Base-by-base conservation (phyloP, 1,139 yeast genomes). In the Lodderomyces pseudojiufengensis region DNA sequence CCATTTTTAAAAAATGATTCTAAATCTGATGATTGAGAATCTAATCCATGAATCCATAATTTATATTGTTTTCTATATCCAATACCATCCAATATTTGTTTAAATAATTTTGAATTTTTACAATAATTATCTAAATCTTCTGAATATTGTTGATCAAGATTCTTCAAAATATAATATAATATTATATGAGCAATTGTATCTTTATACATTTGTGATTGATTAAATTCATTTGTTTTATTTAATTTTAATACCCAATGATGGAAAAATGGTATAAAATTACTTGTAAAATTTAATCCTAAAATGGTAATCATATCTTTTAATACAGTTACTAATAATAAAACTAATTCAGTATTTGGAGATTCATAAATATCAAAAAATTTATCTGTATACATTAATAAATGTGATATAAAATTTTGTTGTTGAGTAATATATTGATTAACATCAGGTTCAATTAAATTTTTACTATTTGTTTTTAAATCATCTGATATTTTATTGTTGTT, bases 221-320 rank as follows among this genome's bases (percentile, higher is more conserved):
- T 36, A 24, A 48, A 45, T 20, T 46, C 49, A 11, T 42, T 40
- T 9, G 41, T 28, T 4, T 40, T 36, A 13, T 42, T 41, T 14
- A 47, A 38, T 10, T 56, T 51, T 29, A 63, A 40, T 32, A 61
- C 59, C 78, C 80, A 74, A 42, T 65, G 66, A 43, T 62, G 64
- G 46, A 72, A 70, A 46, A 65, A 72, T 5, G 78, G 75, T 7
- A 74, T 45, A 35, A 65, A 71, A 46, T 73, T 73, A 41, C 57
- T 59, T 11, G 70, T 47, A 27, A 73, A 68, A 44, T 75, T 75
- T 37, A 73, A 51, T 1, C 80, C 80, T 40, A 67, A 63, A 22
- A 58, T 58, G 2, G 47, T 41, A 12, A 60, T 43, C 45, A 73
- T 48, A 16, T 53, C 49, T 11, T 55, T 55, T 27, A 73, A 44